Percentiles rank a stretch among this genome's conserved stretches.
phyloP scores from a whole-genome alignment of 2,329 filamentous ascomycete species.

The Fusarium denticulatum region DNA sequence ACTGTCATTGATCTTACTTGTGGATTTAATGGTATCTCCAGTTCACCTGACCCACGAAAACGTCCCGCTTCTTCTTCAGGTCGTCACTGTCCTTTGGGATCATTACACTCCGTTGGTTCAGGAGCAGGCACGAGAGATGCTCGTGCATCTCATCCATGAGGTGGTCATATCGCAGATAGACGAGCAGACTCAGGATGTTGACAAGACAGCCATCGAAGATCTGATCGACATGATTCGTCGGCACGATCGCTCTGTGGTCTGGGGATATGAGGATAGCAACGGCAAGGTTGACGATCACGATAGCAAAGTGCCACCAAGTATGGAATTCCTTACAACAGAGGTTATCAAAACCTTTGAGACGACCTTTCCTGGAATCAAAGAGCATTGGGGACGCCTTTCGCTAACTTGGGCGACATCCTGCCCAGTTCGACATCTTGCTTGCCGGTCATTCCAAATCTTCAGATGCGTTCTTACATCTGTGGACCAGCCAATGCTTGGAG shows the following conservation, averaged over 20 bases:
- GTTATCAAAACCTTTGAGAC: slow-evolving; percentile 87
- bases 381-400: slow-evolving; percentile 90
- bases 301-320: slow-evolving; percentile 84
- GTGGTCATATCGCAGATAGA: slow-evolving; percentile 85
- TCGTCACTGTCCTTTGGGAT: slow-evolving; percentile 95
- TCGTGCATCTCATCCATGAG: slow-evolving; percentile 97
- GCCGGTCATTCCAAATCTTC: slow-evolving; percentile 97
- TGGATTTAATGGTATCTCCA: slow-evolving; percentile 95
- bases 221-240: slow-evolving; percentile 87
- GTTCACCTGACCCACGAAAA: slow-evolving; percentile 82
- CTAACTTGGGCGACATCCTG: slow-evolving; percentile 97
- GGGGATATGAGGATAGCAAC: slow-evolving; percentile 94
- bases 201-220: slow-evolving; percentile 82
- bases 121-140: slow-evolving; percentile 96
- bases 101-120: slow-evolving; percentile 95
- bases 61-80: slow-evolving; percentile 86
- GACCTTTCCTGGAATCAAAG: slow-evolving; percentile 85
- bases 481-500: slow-evolving; percentile 92
- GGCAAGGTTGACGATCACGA: slow-evolving; percentile 78
- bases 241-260: slow-evolving; percentile 85
- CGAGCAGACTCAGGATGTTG: slow-evolving; percentile 67
- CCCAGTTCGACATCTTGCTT: slow-evolving; percentile 92
- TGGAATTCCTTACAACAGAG: slow-evolving; percentile 84
- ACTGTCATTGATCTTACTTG: slow-evolving; percentile 89
- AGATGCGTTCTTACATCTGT: slow-evolving; percentile 90